Percentiles rank a stretch among this genome's conserved stretches.
Evolutionary conservation across 1,139 yeast species (phyloP).

Genomic region (Candida gigantensis): DNA sequence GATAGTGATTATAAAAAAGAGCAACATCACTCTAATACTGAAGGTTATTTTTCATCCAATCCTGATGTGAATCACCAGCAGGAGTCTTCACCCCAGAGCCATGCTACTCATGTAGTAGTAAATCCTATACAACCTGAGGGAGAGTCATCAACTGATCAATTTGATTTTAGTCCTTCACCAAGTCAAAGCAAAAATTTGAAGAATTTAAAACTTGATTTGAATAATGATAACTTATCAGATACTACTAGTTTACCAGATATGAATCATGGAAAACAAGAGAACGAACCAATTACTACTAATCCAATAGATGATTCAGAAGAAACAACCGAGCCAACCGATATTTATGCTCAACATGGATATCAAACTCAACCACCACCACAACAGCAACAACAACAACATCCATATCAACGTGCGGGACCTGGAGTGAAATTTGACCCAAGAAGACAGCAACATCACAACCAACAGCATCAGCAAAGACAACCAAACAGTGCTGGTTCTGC

Average conservation of each 20-base stretch:
- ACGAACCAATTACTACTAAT: constrained; percentile 1
- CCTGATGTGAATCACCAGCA: too few relatives aligned
- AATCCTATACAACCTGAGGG: too few relatives aligned
- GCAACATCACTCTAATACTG: too few relatives aligned
- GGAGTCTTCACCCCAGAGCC: too few relatives aligned
- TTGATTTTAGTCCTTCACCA: constrained; percentile 9
- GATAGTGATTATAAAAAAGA: too few relatives aligned
- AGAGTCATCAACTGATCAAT: background rate
- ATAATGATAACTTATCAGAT: constrained; percentile 8
- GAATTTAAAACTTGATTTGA: constrained; percentile 32
- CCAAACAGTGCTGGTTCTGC: constrained; percentile 1
- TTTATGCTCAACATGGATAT: constrained; percentile 7
- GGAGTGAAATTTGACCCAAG: constrained; percentile 14
- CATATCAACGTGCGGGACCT: constrained; percentile 2
- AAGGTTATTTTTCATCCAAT: too few relatives aligned
- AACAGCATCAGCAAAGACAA: constrained; percentile 3
- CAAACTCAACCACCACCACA: constrained; percentile 3
- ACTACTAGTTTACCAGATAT: constrained; percentile 6
- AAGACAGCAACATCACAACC: constrained; percentile 9
- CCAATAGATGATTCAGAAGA: background rate
- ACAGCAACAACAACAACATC: too few relatives aligned
- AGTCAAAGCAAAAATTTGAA: constrained; percentile 27
- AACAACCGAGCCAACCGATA: constrained; percentile 2
- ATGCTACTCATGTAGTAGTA: too few relatives aligned
- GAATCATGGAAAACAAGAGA: background rate